Base-by-base conservation (phyloP, 495 filamentous ascomycete species). In the Talaromyces ruber region DNA sequence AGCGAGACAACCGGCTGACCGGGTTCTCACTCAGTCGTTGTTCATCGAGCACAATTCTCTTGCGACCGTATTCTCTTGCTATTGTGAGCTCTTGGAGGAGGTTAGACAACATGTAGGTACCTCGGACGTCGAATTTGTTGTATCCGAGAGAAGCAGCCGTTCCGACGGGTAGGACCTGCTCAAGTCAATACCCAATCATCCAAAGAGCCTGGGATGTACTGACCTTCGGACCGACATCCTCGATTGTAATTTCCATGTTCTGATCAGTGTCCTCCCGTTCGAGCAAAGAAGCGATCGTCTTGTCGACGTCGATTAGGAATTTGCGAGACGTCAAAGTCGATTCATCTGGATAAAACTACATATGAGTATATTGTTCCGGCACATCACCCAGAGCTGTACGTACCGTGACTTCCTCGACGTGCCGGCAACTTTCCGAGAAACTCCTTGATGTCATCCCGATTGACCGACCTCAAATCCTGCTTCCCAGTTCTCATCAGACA, bases 161-260 rank as follows among this genome's bases (percentile, higher is more conserved):
- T 67, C 91, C 90, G 30, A 97, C 75, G 25, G 89, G 84, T 60
- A 97, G 76, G 32, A 88, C 84, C 84, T 92, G 65, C 5, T 51
- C 28, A 43, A n/a, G 18, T 63, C 30, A 65, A 43, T 54, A 32
- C 52, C 22, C n/a, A n/a, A n/a, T n/a, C n/a, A n/a, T n/a, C n/a
- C n/a, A n/a, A n/a, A n/a, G n/a, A n/a, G n/a, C n/a, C 29, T 29
- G 3, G 16, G 21, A 47, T 52, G 9, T 24, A n/a, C 76, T 60
- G 72, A 93, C 92, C 86, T 98, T 98, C 21, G 94, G 94, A 12
- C 94, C 94, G 61, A 80, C 76, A 76, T 98, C 94, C 70, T 98
- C 93, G 66, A 98, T 95, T 5, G 94, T 98, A 69, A 98, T 98
- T 72, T 97, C 91, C 77, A 87, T 87, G 70, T 98, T 96, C 21